Conservation (phyloP, 202 grass and related monocot genomes). For the Setaria viridis region DNA sequence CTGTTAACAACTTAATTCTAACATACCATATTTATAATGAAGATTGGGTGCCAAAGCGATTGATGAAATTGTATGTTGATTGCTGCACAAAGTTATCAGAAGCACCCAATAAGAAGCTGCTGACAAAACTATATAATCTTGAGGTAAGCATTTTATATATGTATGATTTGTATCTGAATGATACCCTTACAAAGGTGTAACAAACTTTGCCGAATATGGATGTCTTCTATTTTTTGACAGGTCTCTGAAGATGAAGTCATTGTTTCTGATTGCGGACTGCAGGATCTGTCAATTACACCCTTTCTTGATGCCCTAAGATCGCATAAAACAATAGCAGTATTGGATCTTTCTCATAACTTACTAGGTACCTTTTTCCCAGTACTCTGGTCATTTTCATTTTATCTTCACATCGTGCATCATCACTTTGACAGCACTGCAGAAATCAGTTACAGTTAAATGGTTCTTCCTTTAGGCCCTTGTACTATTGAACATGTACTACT, state of each 20-base stretch:
- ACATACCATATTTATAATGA: slow-evolving; percentile 35
- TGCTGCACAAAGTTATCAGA: slow-evolving; percentile 80
- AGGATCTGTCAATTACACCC: slow-evolving; percentile 74
- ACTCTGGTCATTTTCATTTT: slow-evolving; percentile 3
- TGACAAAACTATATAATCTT: slow-evolving; percentile 87
- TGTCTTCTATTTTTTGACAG: slow-evolving; percentile 51
- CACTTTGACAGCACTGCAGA: slow-evolving; percentile 6
- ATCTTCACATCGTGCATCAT: slow-evolving; percentile 14
- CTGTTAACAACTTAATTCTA: slow-evolving; percentile 39
- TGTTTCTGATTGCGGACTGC: slow-evolving; percentile 88
- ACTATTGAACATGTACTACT: slow-evolving; percentile 1
- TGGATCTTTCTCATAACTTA: slow-evolving; percentile 97
- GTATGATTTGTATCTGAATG: slow-evolving; percentile 30
- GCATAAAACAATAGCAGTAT: slow-evolving; percentile 85
- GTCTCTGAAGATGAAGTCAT: slow-evolving; percentile 98
- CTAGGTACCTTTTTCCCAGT: slow-evolving; percentile 67
- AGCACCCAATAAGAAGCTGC: slow-evolving; percentile 71
- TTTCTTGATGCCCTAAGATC: slow-evolving; percentile 84
- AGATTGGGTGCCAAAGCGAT: slow-evolving; percentile 92
- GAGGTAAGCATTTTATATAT: slow-evolving; percentile 66
- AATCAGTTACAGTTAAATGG: slow-evolving; percentile 34
- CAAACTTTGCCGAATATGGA: slow-evolving; percentile 44
- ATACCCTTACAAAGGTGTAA: slow-evolving; percentile 22
- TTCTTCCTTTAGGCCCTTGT: slow-evolving; percentile 18
- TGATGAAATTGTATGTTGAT: slow-evolving; percentile 96